Percentiles rank a stretch among this genome's conserved stretches.
Conservation (phyloP, 1,139 yeast species). For the Candida neerlandica region DNA sequence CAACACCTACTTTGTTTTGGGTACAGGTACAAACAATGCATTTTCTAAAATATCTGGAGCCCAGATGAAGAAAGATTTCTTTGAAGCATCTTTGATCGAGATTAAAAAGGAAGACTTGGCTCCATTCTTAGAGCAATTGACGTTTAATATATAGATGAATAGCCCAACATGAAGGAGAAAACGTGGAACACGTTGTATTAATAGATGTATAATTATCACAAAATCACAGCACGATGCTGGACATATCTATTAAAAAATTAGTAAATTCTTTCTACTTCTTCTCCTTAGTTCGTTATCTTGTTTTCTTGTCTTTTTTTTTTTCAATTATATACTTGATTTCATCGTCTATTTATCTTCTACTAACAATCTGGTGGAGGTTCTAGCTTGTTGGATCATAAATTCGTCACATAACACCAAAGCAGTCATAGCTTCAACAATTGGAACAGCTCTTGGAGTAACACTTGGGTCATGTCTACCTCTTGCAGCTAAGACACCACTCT, state of each 20-base stretch:
- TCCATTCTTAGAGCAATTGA: slow-evolving; percentile 80
- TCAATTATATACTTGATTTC: too few species aligned
- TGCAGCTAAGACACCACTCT: slow-evolving; percentile 84
- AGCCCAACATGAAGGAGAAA: slow-evolving; percentile 19
- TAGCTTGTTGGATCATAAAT: slow-evolving; percentile 78
- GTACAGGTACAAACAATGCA: slow-evolving; percentile 67
- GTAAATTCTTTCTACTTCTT: neutral
- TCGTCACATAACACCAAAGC: slow-evolving; percentile 91
- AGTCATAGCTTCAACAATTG: slow-evolving; percentile 97
- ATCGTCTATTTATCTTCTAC: slow-evolving; percentile 5
- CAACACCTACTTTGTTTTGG: slow-evolving; percentile 81
- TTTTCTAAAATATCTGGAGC: slow-evolving; percentile 87
- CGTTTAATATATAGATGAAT: slow-evolving; percentile 22
- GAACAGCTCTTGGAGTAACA: slow-evolving; percentile 97
- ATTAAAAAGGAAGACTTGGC: slow-evolving; percentile 84
- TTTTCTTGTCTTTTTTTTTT: neutral
- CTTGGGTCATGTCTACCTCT: slow-evolving; percentile 98
- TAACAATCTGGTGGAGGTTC: slow-evolving; percentile 51
- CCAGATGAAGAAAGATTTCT: slow-evolving; percentile 86
- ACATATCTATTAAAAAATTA: neutral
- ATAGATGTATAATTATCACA: too few species aligned
- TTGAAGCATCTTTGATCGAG: slow-evolving; percentile 92
- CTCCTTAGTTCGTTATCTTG: neutral
- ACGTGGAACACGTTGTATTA: slow-evolving; percentile 20
- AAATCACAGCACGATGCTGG: neutral